These are phyloP conservation scores for Cryptosporidium andersoni DNA, from an alignment of 169 alveolate genomes.

Conservation along the genomic window DNA sequence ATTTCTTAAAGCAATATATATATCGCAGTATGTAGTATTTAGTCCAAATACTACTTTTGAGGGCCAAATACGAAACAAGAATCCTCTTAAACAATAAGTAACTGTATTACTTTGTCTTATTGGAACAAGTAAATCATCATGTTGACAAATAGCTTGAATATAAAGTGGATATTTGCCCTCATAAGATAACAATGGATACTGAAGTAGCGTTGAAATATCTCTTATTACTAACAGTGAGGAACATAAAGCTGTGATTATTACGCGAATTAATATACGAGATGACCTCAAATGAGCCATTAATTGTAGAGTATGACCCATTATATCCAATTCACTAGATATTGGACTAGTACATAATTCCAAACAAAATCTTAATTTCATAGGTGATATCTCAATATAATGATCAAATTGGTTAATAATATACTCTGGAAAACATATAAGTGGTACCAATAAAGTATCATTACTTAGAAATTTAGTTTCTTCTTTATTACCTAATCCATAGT, in stretches of 20 bases:
- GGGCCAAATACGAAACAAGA: constrained; percentile 37
- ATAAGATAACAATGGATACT: constrained; percentile 47
- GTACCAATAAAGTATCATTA: not conserved
- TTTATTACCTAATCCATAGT: not conserved
- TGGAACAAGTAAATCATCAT: constrained; percentile 58
- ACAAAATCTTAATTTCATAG: constrained; percentile 24
- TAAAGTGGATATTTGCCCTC: constrained; percentile 36
- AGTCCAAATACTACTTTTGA: not conserved
- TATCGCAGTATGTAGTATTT: constrained; percentile 1
- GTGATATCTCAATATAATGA: constrained; percentile 1
- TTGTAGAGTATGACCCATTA: constrained; percentile 34
- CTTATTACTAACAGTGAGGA: constrained; percentile 53
- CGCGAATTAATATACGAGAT: constrained; percentile 42
- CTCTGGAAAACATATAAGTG: constrained; percentile 54
- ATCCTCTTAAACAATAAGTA: constrained; percentile 52
- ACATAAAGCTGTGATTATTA: constrained; percentile 49
- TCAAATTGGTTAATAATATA: constrained; percentile 1
- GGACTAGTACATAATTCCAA: constrained; percentile 66
- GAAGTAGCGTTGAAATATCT: constrained; percentile 27
- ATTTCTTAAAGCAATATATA: constrained; percentile 18
- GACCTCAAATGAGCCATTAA: constrained; percentile 22
- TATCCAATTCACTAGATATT: constrained; percentile 60
- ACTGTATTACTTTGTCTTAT: constrained; percentile 22
- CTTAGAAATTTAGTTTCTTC: not conserved
- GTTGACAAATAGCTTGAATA: constrained; percentile 40